phyloP scores from a whole-genome alignment of 2,329 filamentous ascomycete species.

The Cladosporium sp. region DNA sequence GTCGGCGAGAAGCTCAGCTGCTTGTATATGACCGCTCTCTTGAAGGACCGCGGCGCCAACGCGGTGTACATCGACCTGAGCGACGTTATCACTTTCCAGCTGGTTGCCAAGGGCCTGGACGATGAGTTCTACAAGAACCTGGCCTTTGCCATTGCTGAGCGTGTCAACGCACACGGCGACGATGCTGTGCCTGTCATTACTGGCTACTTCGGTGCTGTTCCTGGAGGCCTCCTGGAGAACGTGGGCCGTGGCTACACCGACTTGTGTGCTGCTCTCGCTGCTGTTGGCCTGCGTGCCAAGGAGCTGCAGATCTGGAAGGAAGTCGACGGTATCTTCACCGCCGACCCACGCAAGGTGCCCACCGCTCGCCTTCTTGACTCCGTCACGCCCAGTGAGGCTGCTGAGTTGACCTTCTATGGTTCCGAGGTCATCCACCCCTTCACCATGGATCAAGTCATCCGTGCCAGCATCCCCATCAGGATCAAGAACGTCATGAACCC shows the following conservation, averaged over 20 bases:
- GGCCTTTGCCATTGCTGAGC: conserved; percentile 44
- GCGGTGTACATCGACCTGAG: conserved; percentile 90
- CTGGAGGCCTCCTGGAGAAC: conserved; percentile 85
- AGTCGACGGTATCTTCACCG: conserved; percentile 90
- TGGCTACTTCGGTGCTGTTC: conserved; percentile 92
- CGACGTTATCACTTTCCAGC: conserved; percentile 70
- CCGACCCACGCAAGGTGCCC: conserved; percentile 84
- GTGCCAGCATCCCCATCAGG: conserved; percentile 78
- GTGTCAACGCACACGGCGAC: conserved; percentile 46
- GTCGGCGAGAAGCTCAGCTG: conserved; percentile 96
- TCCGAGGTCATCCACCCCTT: conserved; percentile 97
- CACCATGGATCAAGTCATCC: conserved; percentile 91
- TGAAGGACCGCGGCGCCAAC: conserved; percentile 78
- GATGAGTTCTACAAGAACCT: conserved; percentile 52
- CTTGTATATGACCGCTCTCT: conserved; percentile 80
- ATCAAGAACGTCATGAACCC: conserved; percentile 94
- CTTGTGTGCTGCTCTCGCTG: conserved; percentile 86
- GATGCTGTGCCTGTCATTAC: conserved; percentile 61
- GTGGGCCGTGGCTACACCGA: conserved; percentile 97
- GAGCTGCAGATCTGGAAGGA: conserved; percentile 99
- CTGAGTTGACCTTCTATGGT: conserved; percentile 76
- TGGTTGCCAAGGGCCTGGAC: conserved; percentile 44
- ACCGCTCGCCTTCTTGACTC: conserved; percentile 85
- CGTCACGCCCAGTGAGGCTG: conserved; percentile 92
- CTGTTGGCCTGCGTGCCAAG: conserved; percentile 81